Evolutionary conservation across 371 early-diverging fungal species (phyloP).

Genomic region (Lichtheimia ramosa): DNA sequence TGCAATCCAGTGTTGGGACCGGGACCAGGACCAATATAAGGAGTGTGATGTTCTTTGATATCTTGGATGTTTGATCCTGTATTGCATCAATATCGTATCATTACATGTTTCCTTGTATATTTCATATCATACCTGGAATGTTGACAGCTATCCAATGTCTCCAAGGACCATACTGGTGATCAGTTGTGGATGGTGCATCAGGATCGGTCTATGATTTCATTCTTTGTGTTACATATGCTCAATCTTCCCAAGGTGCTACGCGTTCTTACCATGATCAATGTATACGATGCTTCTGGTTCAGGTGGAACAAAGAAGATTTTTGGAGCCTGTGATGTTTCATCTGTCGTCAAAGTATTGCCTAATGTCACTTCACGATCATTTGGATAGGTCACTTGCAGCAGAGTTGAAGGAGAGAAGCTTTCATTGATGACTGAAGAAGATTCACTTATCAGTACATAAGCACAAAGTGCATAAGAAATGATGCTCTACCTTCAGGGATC

Average conservation of each 20-base stretch:
- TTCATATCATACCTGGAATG: constrained; percentile 48
- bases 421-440: constrained; percentile 26
- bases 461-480: neutral
- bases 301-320: constrained; percentile 39
- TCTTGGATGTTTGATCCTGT: neutral
- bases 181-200: constrained; percentile 61
- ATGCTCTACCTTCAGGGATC: constrained; percentile 40
- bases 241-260: neutral
- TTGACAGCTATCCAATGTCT: constrained; percentile 69
- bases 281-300: constrained; percentile 46
- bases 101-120: neutral
- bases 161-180: constrained; percentile 56
- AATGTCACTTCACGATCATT: constrained; percentile 44
- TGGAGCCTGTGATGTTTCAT: constrained; percentile 37
- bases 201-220: constrained; percentile 49
- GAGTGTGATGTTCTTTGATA: constrained; percentile 21
- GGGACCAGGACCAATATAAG: constrained; percentile 62
- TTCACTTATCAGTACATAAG: no score
- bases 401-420: constrained; percentile 36
- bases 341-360: constrained; percentile 47
- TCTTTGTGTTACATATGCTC: neutral
- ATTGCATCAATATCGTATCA: neutral
- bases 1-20: constrained; percentile 57
- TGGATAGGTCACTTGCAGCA: constrained; percentile 44
- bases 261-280: constrained; percentile 51